Evolutionary conservation across 352 stramenopile genomes (phyloP), one percentile per base, ranked within the genome.

Genomic region (Phytophthora megakarya): DNA sequence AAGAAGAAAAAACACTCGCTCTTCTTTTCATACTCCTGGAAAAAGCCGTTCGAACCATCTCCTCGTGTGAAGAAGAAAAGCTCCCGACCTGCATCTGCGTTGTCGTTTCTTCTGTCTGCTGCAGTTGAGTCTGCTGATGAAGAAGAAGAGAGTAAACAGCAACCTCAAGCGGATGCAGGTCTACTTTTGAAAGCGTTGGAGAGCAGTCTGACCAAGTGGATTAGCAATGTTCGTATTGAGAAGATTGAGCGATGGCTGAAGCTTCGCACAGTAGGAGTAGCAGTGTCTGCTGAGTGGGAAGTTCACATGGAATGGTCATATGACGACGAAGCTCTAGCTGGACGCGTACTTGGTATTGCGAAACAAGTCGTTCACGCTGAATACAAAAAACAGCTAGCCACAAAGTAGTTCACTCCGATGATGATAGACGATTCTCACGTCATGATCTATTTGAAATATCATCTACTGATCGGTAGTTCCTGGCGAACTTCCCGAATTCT

Each of bases 1-100:
- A 96, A 95, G 58, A 96, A 96, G 69, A 93, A 93, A 58, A 85
- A 86, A n/a, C 88, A 96, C 69, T 71, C 76, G 23, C 65, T 96
- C 9, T 80, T 77, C 19, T 94, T 90, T 54, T 80, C 81, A 40
- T 89, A 84, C 37, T 86, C 86, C 16, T 96, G 88, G 88, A 93
- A 96, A 61, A 93, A 94, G 38, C 75, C 70, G 10, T 55, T 86
- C 12, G 78, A 93, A 33, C 73, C 72, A 9, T 88, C 74, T n/a
- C 71, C 72, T 48, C 72, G 73, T 11, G 70, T 80, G 3, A 93
- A 92, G 65, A 96, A 93, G 73, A 90, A 89, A 65, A 86, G 74
- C 23, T 73, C 78, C 0, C 73, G 76, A 1, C 73, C 84, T 15
- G 78, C 84, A 5, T 93, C 86, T 1, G 83, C 82, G 1, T 73